Evolutionary conservation across 2,329 filamentous ascomycete species (phyloP), one percentile per base, ranked within the genome.

Genomic region (Pezicula carpinea): DNA sequence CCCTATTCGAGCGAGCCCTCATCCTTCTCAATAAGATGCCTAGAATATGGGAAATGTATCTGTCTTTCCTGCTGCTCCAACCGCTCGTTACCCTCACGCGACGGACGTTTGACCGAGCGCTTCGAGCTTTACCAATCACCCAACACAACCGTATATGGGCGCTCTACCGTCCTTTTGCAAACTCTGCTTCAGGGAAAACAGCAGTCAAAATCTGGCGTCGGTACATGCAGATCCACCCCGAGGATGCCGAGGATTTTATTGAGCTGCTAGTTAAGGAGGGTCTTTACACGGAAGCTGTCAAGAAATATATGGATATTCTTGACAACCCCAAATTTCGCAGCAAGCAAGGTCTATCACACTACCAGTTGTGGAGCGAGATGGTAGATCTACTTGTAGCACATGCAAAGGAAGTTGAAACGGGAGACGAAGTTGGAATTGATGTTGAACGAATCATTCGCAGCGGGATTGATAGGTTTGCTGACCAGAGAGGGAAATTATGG

Each of bases 21-120:
- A 88, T 96, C 49, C 76, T 99, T 34, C 79, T 99, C 52, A 96
- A 99, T 71, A 99, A 99, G 71, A 99, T 99, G 93, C 93, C 95
- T 19, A 81, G 83, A 56, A 93, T 99, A 64, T 99, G 93, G 95
- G 91, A 96, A 66, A 89, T 97, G 83, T 99, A 96, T 65, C 82
- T 99, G 52, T 79, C 79, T 41, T 97, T 99, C 63, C 75, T 99
- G 48, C 82, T 92, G 64, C 82, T 87, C 61, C 93, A 99, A 66
- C 93, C 93, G n/a, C 73, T 95, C 45, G 83, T 99, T 51, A 96
- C 92, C 6, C 76, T 83, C 48, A 95, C 89, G 21, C 82, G 93
- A 49, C 83, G 83, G 54, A 89, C 89, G 1, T 99, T 99, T 69
- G 92, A 99, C 69, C 84, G 90, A 49, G 91, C 93, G 11, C 76